Conservation (phyloP, 345 rosid species). For the Heritiera fomes region DNA sequence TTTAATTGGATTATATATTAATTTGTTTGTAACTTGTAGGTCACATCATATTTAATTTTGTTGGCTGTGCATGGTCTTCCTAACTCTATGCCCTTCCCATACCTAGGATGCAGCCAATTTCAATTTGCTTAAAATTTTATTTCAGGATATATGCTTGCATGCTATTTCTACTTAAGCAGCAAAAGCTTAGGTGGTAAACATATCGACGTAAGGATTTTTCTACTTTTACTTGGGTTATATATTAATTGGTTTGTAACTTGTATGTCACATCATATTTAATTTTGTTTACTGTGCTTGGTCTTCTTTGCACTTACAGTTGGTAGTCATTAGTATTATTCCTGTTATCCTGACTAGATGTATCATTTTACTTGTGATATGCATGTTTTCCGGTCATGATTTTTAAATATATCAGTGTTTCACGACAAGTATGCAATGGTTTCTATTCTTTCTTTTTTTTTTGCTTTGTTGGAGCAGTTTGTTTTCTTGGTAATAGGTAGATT, state of each 20-base stretch:
- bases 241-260: not conserved
- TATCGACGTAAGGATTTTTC: not conserved
- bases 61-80: no score
- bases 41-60: not conserved
- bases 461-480: not conserved
- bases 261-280: not conserved
- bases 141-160: not conserved
- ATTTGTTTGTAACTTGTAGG: not conserved
- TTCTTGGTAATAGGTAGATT: not conserved
- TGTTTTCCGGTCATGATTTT: not conserved
- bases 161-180: slow-evolving; percentile 2
- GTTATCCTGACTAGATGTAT: not conserved
- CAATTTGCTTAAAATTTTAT: not conserved
- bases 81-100: no score
- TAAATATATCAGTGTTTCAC: not conserved
- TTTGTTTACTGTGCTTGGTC: not conserved
- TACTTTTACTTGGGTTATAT: not conserved
- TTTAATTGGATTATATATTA: not conserved
- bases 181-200: not conserved
- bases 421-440: not conserved
- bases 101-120: not conserved
- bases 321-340: not conserved
- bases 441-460: not conserved
- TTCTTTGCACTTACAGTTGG: not conserved
- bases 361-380: not conserved